These are phyloP conservation scores for Lodderomyces beijingensis DNA, from an alignment of 1,139 yeast genomes.

Conservation along the genomic window DNA sequence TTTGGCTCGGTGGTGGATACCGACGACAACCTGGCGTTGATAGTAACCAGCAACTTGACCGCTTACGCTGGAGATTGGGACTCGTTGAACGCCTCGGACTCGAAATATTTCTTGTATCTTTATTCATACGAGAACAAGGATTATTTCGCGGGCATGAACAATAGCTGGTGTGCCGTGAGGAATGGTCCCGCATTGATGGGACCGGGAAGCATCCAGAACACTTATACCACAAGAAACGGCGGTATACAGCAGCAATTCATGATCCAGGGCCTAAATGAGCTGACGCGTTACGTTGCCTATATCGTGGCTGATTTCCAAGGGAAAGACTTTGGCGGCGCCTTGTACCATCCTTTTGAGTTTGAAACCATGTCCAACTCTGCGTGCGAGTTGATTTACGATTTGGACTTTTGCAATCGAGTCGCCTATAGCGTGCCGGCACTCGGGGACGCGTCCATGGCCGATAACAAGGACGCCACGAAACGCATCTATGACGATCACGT, in stretches of 20 bases:
- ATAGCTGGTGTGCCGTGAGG: conserved; percentile 73
- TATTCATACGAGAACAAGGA: conserved; percentile 39
- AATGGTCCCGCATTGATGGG: conserved; percentile 39
- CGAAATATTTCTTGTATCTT: conserved; percentile 42
- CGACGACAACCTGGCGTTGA: conserved; percentile 66
- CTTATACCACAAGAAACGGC: conserved; percentile 47
- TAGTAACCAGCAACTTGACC: conserved; percentile 61
- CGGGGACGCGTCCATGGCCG: conserved; percentile 10
- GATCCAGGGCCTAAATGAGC: conserved; percentile 55
- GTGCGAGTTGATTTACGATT: conserved; percentile 70
- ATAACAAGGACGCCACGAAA: conserved; percentile 20
- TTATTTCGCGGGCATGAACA: conserved; percentile 40
- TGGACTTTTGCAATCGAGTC: conserved; percentile 74
- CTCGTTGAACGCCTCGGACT: conserved; percentile 24
- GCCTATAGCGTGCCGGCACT: conserved; percentile 86
- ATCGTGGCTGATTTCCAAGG: conserved; percentile 50
- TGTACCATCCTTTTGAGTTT: conserved; percentile 58
- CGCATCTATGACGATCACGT: conserved; percentile 64
- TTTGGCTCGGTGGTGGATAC: conserved; percentile 66
- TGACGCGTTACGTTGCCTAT: conserved; percentile 64
- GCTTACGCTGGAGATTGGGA: conserved; percentile 12
- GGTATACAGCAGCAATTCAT: conserved; percentile 57
- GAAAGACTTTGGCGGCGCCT: conserved; percentile 56
- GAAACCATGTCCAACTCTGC: conserved; percentile 53
- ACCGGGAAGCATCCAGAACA: conserved; percentile 22